phyloP scores from a whole-genome alignment of 495 filamentous ascomycete genomes.

The Aspergillus saccharolyticus region DNA sequence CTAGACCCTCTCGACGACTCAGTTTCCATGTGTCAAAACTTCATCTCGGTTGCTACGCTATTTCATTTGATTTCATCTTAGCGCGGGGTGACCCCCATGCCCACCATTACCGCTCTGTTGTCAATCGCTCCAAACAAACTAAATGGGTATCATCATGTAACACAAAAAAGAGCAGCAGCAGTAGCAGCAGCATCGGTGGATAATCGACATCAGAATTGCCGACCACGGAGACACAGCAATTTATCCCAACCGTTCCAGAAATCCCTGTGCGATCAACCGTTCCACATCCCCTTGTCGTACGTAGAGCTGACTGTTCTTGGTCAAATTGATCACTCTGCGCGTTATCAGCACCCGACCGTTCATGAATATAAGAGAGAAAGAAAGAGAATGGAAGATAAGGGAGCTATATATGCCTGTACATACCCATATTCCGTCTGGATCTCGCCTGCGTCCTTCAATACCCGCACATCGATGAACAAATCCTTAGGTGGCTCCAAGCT shows the following conservation, averaged over 20 bases:
- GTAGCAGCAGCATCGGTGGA: not conserved
- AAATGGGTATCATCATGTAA: constrained; percentile 23
- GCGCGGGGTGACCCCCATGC: not conserved
- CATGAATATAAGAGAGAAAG: constrained; percentile 2
- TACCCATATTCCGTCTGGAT: constrained; percentile 99
- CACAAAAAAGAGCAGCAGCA: constrained; percentile 12
- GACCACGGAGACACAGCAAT: not conserved
- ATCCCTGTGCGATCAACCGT: constrained; percentile 91
- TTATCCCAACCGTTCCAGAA: constrained; percentile 83
- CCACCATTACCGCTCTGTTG: not conserved
- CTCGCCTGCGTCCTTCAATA: constrained; percentile 95
- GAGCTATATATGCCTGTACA: constrained; percentile 20
- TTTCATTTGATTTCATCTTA: not conserved
- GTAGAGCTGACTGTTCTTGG: constrained; percentile 97
- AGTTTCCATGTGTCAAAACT: not conserved
- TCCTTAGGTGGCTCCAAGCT: constrained; percentile 91
- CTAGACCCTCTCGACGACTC: not conserved
- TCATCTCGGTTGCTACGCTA: not conserved
- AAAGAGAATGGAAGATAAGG: constrained; percentile 4
- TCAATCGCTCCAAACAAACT: constrained; percentile 6
- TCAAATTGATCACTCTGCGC: constrained; percentile 83
- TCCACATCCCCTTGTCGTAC: constrained; percentile 97
- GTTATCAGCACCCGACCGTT: constrained; percentile 8
- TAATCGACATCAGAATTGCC: not conserved
- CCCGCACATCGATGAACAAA: constrained; percentile 95